These are phyloP conservation scores for Lathyrus sativus DNA, from an alignment of 306 rosid genomes.

Conservation along the genomic window DNA sequence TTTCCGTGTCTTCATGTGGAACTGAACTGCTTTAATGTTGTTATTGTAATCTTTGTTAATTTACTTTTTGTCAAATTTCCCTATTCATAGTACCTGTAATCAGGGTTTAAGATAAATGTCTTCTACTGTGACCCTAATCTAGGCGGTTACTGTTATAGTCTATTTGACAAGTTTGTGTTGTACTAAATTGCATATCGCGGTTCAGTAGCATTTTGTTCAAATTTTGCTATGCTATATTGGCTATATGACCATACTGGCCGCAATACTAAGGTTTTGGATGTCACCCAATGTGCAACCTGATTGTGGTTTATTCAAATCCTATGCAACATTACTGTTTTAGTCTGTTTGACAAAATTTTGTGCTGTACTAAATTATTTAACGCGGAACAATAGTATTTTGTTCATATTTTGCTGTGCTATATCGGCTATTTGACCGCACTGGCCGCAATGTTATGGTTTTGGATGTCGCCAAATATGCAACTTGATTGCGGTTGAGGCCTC, in stretches of 20 bases:
- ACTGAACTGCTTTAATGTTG: background rate
- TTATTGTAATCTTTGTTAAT: background rate
- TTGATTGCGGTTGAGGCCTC: background rate
- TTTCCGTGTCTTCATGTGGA: background rate
- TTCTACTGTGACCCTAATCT: background rate
- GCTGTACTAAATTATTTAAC: background rate
- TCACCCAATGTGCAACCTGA: background rate
- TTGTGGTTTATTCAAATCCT: background rate
- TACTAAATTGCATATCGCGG: background rate
- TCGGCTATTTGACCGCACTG: background rate
- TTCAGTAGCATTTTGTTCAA: background rate
- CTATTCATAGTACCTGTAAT: background rate
- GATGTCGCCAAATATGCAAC: background rate
- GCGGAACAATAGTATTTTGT: background rate
- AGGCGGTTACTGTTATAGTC: background rate
- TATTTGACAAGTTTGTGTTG: background rate
- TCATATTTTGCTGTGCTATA: background rate
- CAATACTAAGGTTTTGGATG: background rate
- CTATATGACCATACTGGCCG: background rate
- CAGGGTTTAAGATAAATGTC: background rate
- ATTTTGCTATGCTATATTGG: background rate
- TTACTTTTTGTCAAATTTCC: background rate
- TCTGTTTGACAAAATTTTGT: background rate
- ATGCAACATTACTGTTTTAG: background rate
- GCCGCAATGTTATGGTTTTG: background rate